Evolutionary conservation across 495 filamentous ascomycete species (phyloP), one percentile per base, ranked within the genome.

Genomic region (Lepidopterella palustris): DNA sequence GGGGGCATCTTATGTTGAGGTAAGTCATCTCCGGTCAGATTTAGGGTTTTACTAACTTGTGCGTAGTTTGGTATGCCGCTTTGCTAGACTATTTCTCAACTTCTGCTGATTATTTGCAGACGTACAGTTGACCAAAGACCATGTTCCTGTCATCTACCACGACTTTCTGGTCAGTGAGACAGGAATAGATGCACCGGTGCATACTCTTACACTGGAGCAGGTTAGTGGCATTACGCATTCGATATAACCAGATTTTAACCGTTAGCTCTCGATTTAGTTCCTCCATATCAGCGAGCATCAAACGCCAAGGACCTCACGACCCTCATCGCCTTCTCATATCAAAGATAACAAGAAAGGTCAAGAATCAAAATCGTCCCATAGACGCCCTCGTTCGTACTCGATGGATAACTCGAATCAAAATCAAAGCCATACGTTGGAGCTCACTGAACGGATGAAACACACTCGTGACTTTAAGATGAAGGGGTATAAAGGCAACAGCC

Each of bases 81-180:
- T n/a, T 11, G 3, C 1, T 4, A 9, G 23, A 1, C 24, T 13
- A n/a, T 51, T 32, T 27, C 13, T n/a, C 11, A 6, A 23, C 8
- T 21, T 13, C 28, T 15, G 15, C 87, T 50, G n/a, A 50, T 5
- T 15, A 1, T 13, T 15, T 25, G 24, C 15, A 67, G 93, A 98
- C 69, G 93, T 99, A 2, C 95, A 99, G 70, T 78, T 99, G 49
- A 99, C 95, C 18, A 99, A 99, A 68, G 95, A 99, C 70, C 92
- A 93, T 72, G 90, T 99, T 6, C 95, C 95, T 18, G 92, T 99
- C 66, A 96, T 99, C 65, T 99, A 99, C 71, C 95, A 99, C 71
- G 95, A 99, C 72, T 99, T 99, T 66, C 79, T 99, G 15, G 93
- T 99, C 71, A 96, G 90, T 70, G 95, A 99, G 74, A 99, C 95